Base-by-base conservation (phyloP, 225 moss, liverwort and hornwort species). In the Sphagnum tenellum region DNA sequence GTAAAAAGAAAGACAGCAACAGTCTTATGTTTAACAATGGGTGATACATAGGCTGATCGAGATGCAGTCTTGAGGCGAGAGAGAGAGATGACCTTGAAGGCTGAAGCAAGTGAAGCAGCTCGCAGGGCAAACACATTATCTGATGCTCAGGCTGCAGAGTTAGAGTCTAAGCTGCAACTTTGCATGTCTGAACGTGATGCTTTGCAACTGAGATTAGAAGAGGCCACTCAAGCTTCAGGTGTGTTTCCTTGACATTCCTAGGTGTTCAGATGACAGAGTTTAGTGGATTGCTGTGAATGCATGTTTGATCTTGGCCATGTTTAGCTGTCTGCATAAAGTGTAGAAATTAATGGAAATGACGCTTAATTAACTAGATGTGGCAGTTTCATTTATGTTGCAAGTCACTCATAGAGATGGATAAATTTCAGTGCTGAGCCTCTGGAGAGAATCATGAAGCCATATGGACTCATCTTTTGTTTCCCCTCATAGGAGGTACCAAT, bases 161-260 rank as follows among this genome's bases (percentile, higher is more conserved):
- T 93, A 59, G 93, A 93, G 78, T 80, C 77, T 64, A 89, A 90
- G 69, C 82, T 98, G 58, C 90, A 89, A 71, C 87, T 82, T 65
- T 93, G 89, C 74, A 90, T 93, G 83, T 71, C 83, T 55, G 93
- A 98, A 70, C 87, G 86, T 72, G 98, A 98, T 59, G 71, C 51
- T 61, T 72, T 98, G 78, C 98, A 89, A 70, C 74, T 93, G 70
- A 84, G 81, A 89, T 74, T 98, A 68, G 89, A 90, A 58, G 89
- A 93, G 69, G 87, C 77, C 50, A 68, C 64, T 59, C 86, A 86
- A 74, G 71, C 82, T 60, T 75, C 90, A 89, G 98, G 98, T 98
- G 59, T 5, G 5, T 11, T 56, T 50, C 44, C 51, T 59, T 46
- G 10, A 56, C 45, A 51, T 59, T 3, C 58, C 45, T 59, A 71